Conservation (phyloP, 2,329 filamentous ascomycete genomes). For the Pyricularia grisea region DNA sequence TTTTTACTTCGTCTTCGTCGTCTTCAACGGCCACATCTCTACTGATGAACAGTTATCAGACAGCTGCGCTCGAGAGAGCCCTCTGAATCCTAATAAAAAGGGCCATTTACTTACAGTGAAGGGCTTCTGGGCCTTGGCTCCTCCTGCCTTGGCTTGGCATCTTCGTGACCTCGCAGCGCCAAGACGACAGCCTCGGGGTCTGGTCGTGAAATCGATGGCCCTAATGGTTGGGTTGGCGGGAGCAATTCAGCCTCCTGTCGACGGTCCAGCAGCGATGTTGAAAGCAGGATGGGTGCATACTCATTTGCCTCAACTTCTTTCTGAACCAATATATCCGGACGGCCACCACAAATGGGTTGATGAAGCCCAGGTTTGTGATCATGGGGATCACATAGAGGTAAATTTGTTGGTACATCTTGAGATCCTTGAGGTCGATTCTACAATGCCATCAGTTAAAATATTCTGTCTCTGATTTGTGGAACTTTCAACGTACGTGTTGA, state of each 20-base stretch:
- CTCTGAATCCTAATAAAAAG: not conserved
- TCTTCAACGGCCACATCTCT: no score
- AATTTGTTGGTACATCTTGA: slow-evolving; percentile 41
- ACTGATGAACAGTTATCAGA: no score
- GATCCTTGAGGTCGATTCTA: slow-evolving; percentile 38
- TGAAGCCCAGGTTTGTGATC: slow-evolving; percentile 35
- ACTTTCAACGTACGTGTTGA: slow-evolving; percentile 33
- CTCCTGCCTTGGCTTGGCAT: no score
- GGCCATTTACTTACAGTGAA: not conserved
- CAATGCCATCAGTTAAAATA: not conserved
- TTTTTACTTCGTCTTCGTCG: no score
- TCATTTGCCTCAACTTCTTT: slow-evolving; percentile 8
- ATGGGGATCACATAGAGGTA: slow-evolving; percentile 40
- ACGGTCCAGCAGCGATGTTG: not conserved
- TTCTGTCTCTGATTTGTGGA: no score
- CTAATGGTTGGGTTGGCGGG: no score
- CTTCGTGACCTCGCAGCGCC: no score
- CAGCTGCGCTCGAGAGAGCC: no score
- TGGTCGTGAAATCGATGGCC: no score
- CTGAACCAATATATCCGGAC: slow-evolving; percentile 39
- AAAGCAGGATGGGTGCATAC: not conserved
- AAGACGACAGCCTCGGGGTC: no score
- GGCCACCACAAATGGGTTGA: slow-evolving; percentile 38
- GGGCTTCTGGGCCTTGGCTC: not conserved
- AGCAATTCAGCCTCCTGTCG: no score